Conservation (phyloP, 1,139 yeast species). For the Blastobotrys elegans region DNA sequence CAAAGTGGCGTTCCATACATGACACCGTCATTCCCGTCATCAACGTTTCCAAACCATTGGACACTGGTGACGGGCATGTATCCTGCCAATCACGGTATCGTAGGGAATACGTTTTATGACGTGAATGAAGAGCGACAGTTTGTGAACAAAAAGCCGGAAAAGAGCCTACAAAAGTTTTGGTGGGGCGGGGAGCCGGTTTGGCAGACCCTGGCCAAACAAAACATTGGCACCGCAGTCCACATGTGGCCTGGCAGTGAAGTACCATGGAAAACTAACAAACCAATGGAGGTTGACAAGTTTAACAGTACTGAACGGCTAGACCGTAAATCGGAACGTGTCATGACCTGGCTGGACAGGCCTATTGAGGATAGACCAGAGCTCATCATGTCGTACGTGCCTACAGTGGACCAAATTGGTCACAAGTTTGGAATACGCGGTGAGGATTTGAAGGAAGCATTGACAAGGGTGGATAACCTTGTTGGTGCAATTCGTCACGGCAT, state of each 20-base stretch:
- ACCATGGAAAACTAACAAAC: constrained; percentile 39
- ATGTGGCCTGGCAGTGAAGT: constrained; percentile 98
- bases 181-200: constrained; percentile 95
- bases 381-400: constrained; percentile 75
- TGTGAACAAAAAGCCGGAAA: constrained; percentile 54
- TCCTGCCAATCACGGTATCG: constrained; percentile 83
- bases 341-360: constrained; percentile 62
- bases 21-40: constrained; percentile 83
- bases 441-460: constrained; percentile 50
- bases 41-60: constrained; percentile 92
- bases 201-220: constrained; percentile 68
- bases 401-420: constrained; percentile 74
- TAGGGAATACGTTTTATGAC: constrained; percentile 78
- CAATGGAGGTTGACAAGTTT: constrained; percentile 54
- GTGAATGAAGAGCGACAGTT: constrained; percentile 52
- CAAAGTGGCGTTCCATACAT: constrained; percentile 75
- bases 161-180: constrained; percentile 55
- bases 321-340: constrained; percentile 51
- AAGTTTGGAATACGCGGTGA: constrained; percentile 60
- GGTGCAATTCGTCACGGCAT: constrained; percentile 47
- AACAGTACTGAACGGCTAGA: constrained; percentile 59
- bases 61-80: constrained; percentile 78
- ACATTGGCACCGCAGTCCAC: constrained; percentile 70
- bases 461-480: constrained; percentile 61
- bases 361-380: constrained; percentile 60